Base-by-base conservation (phyloP, 1,139 yeast genomes). In the Magnusiomyces suaveolens region DNA sequence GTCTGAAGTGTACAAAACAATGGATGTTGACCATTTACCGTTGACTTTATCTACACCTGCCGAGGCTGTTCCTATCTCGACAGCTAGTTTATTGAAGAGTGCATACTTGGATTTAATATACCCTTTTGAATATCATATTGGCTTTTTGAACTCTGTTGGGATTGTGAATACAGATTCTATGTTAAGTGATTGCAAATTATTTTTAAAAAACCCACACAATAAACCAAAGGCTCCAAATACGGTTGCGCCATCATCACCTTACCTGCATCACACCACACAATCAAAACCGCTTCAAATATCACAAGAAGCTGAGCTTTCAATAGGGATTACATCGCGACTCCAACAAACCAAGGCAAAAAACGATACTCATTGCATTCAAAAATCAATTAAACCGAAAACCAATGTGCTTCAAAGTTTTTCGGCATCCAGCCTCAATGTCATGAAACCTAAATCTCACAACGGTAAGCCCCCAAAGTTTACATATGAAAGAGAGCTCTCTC, bases 41-140 rank as follows among this genome's bases (percentile, higher is more conserved):
- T n/a, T n/a, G n/a, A n/a, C n/a, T n/a, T n/a, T n/a, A n/a, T n/a
- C n/a, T n/a, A n/a, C n/a, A n/a, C n/a, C n/a, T n/a, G n/a, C n/a
- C n/a, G n/a, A n/a, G n/a, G n/a, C n/a, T n/a, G n/a, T n/a, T n/a
- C n/a, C n/a, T n/a, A n/a, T n/a, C n/a, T n/a, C n/a, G n/a, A n/a
- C n/a, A n/a, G n/a, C n/a, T n/a, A n/a, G n/a, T n/a, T 29, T 29
- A 29, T 12, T 29, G 12, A 29, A 29, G 36, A 29, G 12, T 6
- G 36, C 43, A 8, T 56, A 56, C 43, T 20, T 25, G 20, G 52
- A 52, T 1, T 41, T 55, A 44, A 60, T 69, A 16, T 54, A 60
- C 44, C 73, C 73, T 1, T 70, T 66, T 53, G 72, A 68, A 48
- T 44, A 51, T 8, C 69, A 63, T 54, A 54, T 66, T 2, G 60